Evolutionary conservation across 2,329 filamentous ascomycete species (phyloP), one percentile per base, ranked within the genome.

Genomic region (Scorias spongiosa): DNA sequence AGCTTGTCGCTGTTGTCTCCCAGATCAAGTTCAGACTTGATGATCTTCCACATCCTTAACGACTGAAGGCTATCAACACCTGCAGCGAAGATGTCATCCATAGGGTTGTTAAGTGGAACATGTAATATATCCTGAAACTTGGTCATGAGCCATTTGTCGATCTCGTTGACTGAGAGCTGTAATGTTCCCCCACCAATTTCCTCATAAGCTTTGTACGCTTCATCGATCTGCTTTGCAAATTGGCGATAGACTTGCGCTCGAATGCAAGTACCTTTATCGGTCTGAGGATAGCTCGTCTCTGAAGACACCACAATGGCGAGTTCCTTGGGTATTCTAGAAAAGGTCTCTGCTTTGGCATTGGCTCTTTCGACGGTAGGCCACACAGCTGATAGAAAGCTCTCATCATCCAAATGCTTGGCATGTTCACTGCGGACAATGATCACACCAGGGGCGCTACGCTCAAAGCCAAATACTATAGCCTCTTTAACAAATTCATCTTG

Each of bases 31-130:
- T 36, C 32, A 14, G 12, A 18, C 17, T 40, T 40, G 18, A 40
- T 28, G 2, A 80, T 53, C 1, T 68, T 63, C 10, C 67, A 67
- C 43, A 73, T 59, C 42, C 70, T 67, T 26, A 77, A 75, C 1
- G 74, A 70, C 48, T 76, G 72, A 20, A 80, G 57, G 39, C 70
- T 75, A 54, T 80, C 77, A 2, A 79, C 62, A 0, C 76, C 76
- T 0, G 67, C 59, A 0, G 65, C 59, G 52, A 80, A 81, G 49
- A 81, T 72, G 53, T 80, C 76, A 40, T 17, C 38, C 11, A 14
- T 18, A 5, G 14, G 38, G 18, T 11, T 12, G 5, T 18, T 28
- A 4, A 40, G 2, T 51, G 41, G 8, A 56, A 46, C 2, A 45
- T 46, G 6, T 58, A 52, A n/a, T 58, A 51, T 2, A 51, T 42